Evolutionary conservation across 1,284 basidiomycete species (phyloP), one percentile per base, ranked within the genome.

Genomic region (Trametes sp.): DNA sequence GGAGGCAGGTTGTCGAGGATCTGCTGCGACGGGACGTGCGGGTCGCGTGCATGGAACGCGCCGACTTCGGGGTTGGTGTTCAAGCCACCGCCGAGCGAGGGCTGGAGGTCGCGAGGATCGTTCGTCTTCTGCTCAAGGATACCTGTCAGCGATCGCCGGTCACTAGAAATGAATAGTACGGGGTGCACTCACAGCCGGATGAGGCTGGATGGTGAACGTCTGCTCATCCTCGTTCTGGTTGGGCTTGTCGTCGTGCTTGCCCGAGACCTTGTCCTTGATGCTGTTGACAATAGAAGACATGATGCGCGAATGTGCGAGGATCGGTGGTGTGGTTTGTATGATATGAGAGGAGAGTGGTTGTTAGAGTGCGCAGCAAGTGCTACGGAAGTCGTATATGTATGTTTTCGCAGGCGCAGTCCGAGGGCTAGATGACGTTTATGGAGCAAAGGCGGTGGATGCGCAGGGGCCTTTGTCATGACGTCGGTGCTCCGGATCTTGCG

Each of bases 71-170:
- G 73, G 59, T 74, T 73, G 57, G 67, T 72, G 63, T 74, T 80
- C 59, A 80, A 67, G 4, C 80, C 81, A 4, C 74, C 76, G n/a
- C 76, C 79, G 2, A 73, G 72, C 65, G 76, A 72, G 16, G 74
- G 75, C 63, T 78, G 73, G 54, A 84, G 76, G 66, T 84, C 84
- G 23, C 77, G 74, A 1, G 84, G 83, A 68, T 85, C 77, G 64
- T 85, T 85, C 14, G 80, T 75, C 74, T 80, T 84, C 84, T 85
- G 58, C 57, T 49, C 21, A 63, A 49, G 8, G 2, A 21, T 29
- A 7, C 24, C 4, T 14, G 11, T 33, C 6, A 33, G 11, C 31
- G n/a, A n/a, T n/a, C n/a, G n/a, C n/a, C n/a, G n/a, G n/a, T n/a
- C n/a, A n/a, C n/a, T n/a, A n/a, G 35, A 11, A 42, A 4, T 21